phyloP scores from a whole-genome alignment of 2,329 filamentous ascomycete species.

The Colletotrichum brevisporum region DNA sequence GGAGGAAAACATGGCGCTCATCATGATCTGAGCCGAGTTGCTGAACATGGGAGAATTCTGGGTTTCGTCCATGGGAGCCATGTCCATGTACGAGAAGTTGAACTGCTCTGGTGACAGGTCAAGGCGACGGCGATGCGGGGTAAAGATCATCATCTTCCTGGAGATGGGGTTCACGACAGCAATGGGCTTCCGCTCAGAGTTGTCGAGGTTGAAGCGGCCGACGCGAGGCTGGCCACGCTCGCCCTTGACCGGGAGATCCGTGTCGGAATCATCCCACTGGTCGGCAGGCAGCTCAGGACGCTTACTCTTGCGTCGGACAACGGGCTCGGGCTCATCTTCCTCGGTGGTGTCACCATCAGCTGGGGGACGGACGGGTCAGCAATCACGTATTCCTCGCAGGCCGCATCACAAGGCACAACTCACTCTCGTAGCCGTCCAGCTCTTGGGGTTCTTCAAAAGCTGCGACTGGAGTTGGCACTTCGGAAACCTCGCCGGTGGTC shows the following conservation, averaged over 20 bases:
- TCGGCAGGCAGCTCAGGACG: constrained; percentile 51
- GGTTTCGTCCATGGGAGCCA: constrained; percentile 50
- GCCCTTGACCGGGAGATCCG: constrained; percentile 62
- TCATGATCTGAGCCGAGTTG: constrained; percentile 82
- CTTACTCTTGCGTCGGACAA: constrained; percentile 63
- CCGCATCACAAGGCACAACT: constrained; percentile 52
- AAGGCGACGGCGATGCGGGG: constrained; percentile 64
- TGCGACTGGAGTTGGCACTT: constrained; percentile 49
- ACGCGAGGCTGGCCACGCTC: constrained; percentile 67
- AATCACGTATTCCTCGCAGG: constrained; percentile 18
- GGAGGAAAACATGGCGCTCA: constrained; percentile 77
- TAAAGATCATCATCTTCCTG: constrained; percentile 75
- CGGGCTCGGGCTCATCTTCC: constrained; percentile 68
- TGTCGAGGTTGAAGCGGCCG: constrained; percentile 68
- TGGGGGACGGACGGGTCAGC: constrained; percentile 46
- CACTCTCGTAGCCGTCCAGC: constrained; percentile 72
- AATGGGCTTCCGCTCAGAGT: constrained; percentile 69
- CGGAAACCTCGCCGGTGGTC: constrained; percentile 40
- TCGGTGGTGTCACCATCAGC: constrained; percentile 75
- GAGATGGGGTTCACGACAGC: constrained; percentile 70
- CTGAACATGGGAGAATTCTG: constrained; percentile 71
- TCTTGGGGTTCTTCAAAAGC: constrained; percentile 57
- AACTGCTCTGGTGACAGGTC: constrained; percentile 70
- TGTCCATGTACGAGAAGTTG: constrained; percentile 59
- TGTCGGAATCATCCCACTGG: constrained; percentile 61